Evolutionary conservation across 306 rosid species (phyloP), one percentile per base, ranked within the genome.

Genomic region (Vachellia pachyceras): DNA sequence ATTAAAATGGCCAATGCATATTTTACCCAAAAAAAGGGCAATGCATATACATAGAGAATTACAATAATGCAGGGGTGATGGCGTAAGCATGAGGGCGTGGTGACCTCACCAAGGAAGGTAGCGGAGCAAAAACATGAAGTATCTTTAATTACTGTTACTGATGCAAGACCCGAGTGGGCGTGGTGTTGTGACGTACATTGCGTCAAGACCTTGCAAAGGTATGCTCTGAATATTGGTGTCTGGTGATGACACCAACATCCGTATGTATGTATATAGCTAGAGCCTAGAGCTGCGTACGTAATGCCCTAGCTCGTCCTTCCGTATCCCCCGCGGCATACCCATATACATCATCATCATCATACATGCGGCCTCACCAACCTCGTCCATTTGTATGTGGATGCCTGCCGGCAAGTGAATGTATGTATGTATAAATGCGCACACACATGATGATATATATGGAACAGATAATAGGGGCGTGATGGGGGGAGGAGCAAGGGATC

Each of bases 401-500:
- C 33, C 33, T 0, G 33, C 33, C 33, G 2, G 33, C 33, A 29
- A 29, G 33, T 29, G 33, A 29, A 29, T 29, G 2, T 29, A 2
- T 29, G 33, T 29, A 29, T 29, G 33, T 29, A 29, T 29, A 29
- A 29, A 29, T 29, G 33, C 33, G 33, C 33, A 2, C 33, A 29
- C 33, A 29, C 33, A 2, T 29, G 33, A 29, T 29, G 33, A 29
- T 29, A 29, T 29, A n/a, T n/a, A n/a, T n/a, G n/a, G n/a, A n/a
- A 29, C 33, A n/a, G n/a, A n/a, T n/a, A n/a, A n/a, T n/a, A n/a
- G n/a, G n/a, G n/a, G n/a, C n/a, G 85, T 80, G 58, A 81, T 84
- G n/a, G 84, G 77, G n/a, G 73, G 61, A 55, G 79, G 69, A n/a
- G n/a, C n/a, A n/a, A n/a, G 25, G 76, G 84, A 52, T 75, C 83